Base-by-base conservation (phyloP, 2,329 filamentous ascomycete genomes). In the Nannizziopsis arthrosporioides region DNA sequence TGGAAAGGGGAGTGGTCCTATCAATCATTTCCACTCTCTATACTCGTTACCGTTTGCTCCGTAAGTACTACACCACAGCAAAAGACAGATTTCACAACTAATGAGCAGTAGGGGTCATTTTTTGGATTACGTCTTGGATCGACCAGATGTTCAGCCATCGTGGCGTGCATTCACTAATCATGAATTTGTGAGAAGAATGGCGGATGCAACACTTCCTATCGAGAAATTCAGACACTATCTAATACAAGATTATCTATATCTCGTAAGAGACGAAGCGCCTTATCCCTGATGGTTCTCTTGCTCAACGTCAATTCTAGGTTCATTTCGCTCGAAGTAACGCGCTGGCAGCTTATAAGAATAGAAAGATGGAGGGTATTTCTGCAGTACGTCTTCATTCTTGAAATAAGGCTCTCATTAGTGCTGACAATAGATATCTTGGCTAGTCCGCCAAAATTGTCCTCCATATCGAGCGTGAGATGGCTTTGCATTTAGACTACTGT, bases 281-380 rank as follows among this genome's bases (percentile, higher is more conserved):
- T 19, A 36, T 30, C 44, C 2, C 42, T 37, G 17, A 8, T 15
- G n/a, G 6, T 40, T 9, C 40, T 46, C 27, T 53, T 14, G 50
- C 40, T 19, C 44, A 46, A 17, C 19, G 14, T 38, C 15, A 34
- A 14, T 14, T 41, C 12, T 44, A 88, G 82, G 75, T 84, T 41
- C 89, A 95, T 59, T 96, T 94, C 65, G 81, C 88, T 1, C 76
- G 90, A 55, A 88, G 88, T 40, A 90, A 88, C 61, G 83, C 87
- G 6, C 73, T 96, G 7, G 84, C 85, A 2, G 81, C 83, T 0
- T 95, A 93, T 68, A 96, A 95, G 65, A 77, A 81, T 1, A 85
- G 82, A 53, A 77, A 73, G 8, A 78, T 92, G 55, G 70, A 77
- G 15, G 82, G 87, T 47, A 88, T 94, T 53, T 73, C 78, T 12